These are phyloP conservation scores for Bryum argenteum DNA, from an alignment of 225 moss, liverwort and hornwort species.

Conservation along the genomic window DNA sequence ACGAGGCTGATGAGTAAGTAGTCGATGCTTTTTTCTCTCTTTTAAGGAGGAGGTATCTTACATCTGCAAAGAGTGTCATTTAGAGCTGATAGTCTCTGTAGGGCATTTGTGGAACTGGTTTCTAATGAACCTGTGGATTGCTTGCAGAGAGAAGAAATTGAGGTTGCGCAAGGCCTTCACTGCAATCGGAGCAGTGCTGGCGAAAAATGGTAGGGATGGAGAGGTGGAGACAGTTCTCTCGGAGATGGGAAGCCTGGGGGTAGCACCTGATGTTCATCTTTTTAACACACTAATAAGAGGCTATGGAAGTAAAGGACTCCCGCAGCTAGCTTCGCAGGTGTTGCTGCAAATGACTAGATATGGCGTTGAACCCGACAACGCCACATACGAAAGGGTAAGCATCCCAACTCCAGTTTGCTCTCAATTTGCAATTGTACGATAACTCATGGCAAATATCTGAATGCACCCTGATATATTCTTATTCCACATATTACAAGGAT, in stretches of 20 bases:
- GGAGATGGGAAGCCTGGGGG: constrained; percentile 64
- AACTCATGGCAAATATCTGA: not conserved
- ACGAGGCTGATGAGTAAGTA: constrained; percentile 32
- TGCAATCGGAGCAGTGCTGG: constrained; percentile 66
- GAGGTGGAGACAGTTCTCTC: constrained; percentile 63
- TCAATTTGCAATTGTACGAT: not conserved
- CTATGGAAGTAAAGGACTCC: constrained; percentile 73
- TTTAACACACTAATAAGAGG: constrained; percentile 78
- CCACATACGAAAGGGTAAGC: constrained; percentile 79
- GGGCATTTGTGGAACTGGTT: no score
- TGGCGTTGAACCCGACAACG: constrained; percentile 68
- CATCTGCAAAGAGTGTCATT: not conserved
- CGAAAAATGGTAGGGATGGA: constrained; percentile 71
- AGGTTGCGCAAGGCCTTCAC: constrained; percentile 74
- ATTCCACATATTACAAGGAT: not conserved
- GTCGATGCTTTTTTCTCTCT: not conserved
- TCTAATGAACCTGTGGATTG: constrained; percentile 1
- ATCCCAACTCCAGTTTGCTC: constrained; percentile 6
- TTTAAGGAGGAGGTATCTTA: constrained; percentile 1
- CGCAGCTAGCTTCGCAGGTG: constrained; percentile 66
- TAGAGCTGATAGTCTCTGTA: no score
- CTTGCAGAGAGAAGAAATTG: constrained; percentile 45
- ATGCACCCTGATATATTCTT: not conserved
- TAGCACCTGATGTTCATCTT: constrained; percentile 69
- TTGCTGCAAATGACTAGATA: constrained; percentile 72